phyloP scores from a whole-genome alignment of 495 filamentous ascomycete genomes.

The Podospora sp. region DNA sequence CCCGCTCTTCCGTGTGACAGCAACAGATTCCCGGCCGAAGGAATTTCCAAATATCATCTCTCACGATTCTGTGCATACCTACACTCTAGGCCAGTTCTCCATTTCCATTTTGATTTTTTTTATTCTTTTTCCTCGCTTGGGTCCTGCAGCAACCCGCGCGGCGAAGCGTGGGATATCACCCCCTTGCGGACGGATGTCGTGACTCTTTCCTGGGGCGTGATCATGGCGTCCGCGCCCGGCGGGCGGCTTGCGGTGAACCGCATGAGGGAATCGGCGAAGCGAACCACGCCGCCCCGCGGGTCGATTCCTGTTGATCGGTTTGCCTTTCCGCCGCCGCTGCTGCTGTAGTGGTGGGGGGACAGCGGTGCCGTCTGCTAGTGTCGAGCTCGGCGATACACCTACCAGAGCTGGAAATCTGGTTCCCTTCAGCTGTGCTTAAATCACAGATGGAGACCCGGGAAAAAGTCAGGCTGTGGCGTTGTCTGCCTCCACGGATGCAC shows the following conservation, averaged over 20 bases:
- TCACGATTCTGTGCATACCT: background rate
- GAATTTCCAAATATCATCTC: background rate
- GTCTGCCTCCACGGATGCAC: background rate
- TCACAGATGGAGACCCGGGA: background rate
- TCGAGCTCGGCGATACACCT: background rate
- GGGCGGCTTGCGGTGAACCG: background rate
- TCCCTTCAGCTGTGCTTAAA: background rate
- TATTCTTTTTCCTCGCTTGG: background rate
- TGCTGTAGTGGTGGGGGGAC: no score
- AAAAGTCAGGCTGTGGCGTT: background rate
- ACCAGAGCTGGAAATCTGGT: background rate
- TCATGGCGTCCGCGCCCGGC: no score
- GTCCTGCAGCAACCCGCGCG: background rate
- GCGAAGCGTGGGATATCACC: background rate
- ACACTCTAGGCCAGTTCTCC: background rate
- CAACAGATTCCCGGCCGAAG: background rate
- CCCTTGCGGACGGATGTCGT: background rate
- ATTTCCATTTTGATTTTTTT: no score
- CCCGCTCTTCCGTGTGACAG: background rate
- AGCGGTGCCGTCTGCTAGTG: background rate
- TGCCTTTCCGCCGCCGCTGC: background rate
- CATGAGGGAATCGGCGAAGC: background rate
- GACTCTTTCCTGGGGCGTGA: background rate
- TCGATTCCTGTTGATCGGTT: background rate
- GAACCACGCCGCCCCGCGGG: background rate